These are phyloP conservation scores for Nannochloris sp. DNA, from an alignment of 139 green algal species.

Conservation along the genomic window DNA sequence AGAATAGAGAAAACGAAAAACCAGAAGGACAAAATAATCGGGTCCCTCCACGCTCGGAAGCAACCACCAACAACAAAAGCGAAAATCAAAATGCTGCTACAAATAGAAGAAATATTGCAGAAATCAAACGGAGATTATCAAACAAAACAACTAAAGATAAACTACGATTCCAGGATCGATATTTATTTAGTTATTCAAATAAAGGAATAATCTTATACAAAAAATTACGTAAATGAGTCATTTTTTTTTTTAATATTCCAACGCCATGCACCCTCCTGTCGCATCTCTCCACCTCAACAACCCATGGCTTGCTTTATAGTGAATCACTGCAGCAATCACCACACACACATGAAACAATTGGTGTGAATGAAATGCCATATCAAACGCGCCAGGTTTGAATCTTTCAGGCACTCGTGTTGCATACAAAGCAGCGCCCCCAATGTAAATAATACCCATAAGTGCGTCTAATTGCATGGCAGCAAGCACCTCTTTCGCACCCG, in stretches of 20 bases:
- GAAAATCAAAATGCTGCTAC: no score
- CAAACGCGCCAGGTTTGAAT: slow-evolving; percentile 83
- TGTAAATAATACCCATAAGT: slow-evolving; percentile 80
- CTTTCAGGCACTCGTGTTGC: slow-evolving; percentile 78
- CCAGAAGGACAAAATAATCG: background rate
- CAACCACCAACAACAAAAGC: no score
- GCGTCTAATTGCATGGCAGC: slow-evolving; percentile 50
- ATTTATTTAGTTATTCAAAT: no score
- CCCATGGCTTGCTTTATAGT: slow-evolving; percentile 45
- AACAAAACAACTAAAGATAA: background rate
- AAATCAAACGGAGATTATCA: background rate
- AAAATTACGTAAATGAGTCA: no score
- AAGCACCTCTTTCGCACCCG: slow-evolving; percentile 32
- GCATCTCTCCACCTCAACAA: slow-evolving; percentile 68
- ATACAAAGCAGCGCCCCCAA: slow-evolving; percentile 79
- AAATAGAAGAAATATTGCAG: background rate
- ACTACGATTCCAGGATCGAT: no score
- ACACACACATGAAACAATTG: slow-evolving; percentile 90
- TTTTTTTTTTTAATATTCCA: no score
- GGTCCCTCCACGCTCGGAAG: no score
- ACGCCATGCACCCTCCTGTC: slow-evolving; percentile 44
- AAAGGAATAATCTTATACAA: background rate
- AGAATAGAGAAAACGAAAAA: background rate
- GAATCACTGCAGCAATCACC: slow-evolving; percentile 55
- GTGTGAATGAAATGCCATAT: slow-evolving; percentile 82